Evolutionary conservation across 164 flowering plant genomes (phyloP), one percentile per base, ranked within the genome.

Genomic region (Macadamia tetraphylla): DNA sequence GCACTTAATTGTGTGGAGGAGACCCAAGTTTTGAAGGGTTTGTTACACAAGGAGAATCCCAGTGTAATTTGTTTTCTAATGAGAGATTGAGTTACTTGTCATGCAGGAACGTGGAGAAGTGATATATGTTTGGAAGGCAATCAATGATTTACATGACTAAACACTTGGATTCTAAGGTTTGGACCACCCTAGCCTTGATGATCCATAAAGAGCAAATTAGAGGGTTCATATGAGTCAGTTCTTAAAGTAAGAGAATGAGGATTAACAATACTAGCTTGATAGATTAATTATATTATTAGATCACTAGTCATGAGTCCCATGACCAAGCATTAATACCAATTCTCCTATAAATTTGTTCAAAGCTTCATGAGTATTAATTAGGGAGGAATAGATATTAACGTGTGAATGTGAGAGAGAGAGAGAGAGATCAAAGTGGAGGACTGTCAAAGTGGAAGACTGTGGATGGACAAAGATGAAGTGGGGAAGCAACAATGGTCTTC

Each of bases 91-190:
- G 29, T 29, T 60, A 57, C 15, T 65, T 60, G 69, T 68, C 79
- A 73, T 76, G 80, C 78, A 72, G 10, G 74, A 81, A 76, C 79
- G 76, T 81, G 84, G 81, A 71, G 40, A 35, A 35, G 40, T 35
- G 3, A 35, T 35, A 35, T 46, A 72, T 71, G 64, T 68, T 58
- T 62, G 66, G 60, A 60, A 15, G 57, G 58, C 65, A 70, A 63
- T 64, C 57, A 46, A 18, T 12, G 58, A 66, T 3, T 64, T 13
- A n/a, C n/a, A 10, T 32, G 9, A 31, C 29, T 35, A 29, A 64
- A 31, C 42, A 68, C 18, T 29, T 46, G 55, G 6, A 40, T 42
- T 70, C 58, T 17, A 70, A 55, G 61, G 42, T 6, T 52, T 64
- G 66, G 57, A 64, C 66, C 67, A 30, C 67, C 15, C 35, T 9